Evolutionary conservation across 495 filamentous ascomycete genomes (phyloP), one percentile per base, ranked within the genome.

Genomic region (Xylaria castorea): DNA sequence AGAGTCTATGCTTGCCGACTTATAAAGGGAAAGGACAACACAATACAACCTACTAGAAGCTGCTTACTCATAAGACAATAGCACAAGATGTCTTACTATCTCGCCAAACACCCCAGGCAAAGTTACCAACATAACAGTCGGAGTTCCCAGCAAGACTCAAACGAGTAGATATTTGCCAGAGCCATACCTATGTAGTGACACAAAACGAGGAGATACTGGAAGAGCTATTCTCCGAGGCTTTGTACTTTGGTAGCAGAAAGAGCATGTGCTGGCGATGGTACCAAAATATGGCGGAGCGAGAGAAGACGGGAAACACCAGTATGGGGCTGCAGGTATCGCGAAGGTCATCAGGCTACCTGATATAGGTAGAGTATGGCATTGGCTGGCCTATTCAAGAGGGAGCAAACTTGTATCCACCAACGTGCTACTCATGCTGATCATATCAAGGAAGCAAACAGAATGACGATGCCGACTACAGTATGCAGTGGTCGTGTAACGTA

Each of bases 21-120:
- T 22, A 30, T 57, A n/a, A 51, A n/a, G 30, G 22, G 20, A 68
- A 16, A 44, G 66, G 34, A 18, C 50, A 12, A 42, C 34, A 38
- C 57, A 34, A 30, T 36, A 62, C 22, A 20, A 25, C 11, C 20
- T 62, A n/a, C 44, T 6, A 46, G 20, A 27, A 12, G 44, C 42
- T 36, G 68, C 58, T 63, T 40, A 46, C 34, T 53, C 22, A 64
- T 69, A 53, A 63, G 68, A 71, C 58, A 61, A 65, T 46, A 27
- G 57, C 61, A 71, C 61, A 65, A 65, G 34, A 65, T 46, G 61
- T 71, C 58, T 71, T 65, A 32, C 69, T 4, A 34, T 18, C 25
- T 25, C 51, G 20, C 48, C 18, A 42, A n/a, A 20, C 11, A 1
- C 25, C 18, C 12, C 32, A 14, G 11, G 7, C 30, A 16, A 5